Evolutionary conservation across 31 red algal genomes (phyloP), one percentile per base, ranked within the genome.

Genomic region (Odonthalia washingtoniensis): DNA sequence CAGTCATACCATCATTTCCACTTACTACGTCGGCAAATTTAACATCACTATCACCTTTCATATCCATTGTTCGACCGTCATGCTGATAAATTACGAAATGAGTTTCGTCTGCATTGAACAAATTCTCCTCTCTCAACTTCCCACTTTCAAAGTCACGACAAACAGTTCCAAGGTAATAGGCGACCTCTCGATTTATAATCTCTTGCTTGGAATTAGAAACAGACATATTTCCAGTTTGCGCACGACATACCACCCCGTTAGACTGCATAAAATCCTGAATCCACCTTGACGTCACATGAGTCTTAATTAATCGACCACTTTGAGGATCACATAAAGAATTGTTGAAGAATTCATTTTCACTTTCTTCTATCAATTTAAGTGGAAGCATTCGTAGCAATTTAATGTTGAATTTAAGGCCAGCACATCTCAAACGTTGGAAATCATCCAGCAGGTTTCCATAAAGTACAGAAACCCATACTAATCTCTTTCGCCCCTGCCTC

Each of bases 61-160:
- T 6, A 4, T 28, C 82, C 6, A 85, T 4, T 64, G 82, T 74
- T 31, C 57, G 72, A 12, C 43, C 28, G 30, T 44, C 60, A 33
- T 85, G 67, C 82, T 74, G 49, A 61, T 85, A 60, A 34, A 85
- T 74, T 16, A 31, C 1, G 35, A 85, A 85, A 34, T 65, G 1
- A 26, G 82, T 85, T 30, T 85, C 82, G 39, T 85, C 82, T 40
- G 69, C 69, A 37, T 85, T 85, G 0, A 33, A 1, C 3, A 85
- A 35, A 57, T 57, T 28, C 18, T 85, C 30, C 34, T 85, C 82
- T 4, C 0, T 34, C 4, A 74, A 43, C 3, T 9, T 3, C 28
- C 44, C 44, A 4, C 32, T 12, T 45, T 34, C 26, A 74, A 85
- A 85, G 12, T 40, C 82, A 18, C n/a, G n/a, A n/a, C n/a, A n/a